Evolutionary conservation across 208 protist species (phyloP).

Genomic region (Crithidia thermophila): DNA sequence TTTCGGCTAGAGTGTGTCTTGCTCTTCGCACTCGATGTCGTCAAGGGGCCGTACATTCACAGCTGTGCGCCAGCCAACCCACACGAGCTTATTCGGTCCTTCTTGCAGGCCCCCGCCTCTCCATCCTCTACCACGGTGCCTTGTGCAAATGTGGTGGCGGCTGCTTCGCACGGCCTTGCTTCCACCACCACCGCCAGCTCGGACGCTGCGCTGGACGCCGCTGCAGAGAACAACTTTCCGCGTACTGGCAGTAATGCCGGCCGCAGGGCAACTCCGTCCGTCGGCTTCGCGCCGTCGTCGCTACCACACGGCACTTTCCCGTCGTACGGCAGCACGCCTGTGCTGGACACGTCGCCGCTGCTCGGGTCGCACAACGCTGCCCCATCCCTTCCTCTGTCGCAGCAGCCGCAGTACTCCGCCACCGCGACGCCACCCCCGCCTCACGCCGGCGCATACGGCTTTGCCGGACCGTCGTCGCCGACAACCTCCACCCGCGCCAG

Average conservation of each 20-base stretch:
- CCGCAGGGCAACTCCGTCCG: no score
- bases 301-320: neutral
- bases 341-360: neutral
- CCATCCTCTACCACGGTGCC: neutral
- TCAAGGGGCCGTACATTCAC: conserved; percentile 83
- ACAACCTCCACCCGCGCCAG: neutral
- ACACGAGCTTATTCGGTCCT: conserved; percentile 25
- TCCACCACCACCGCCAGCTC: no score
- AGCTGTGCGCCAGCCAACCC: conserved; percentile 62
- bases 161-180: no score
- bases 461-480: neutral
- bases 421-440: neutral
- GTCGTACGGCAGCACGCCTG: neutral
- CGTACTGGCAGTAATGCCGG: no score
- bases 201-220: no score
- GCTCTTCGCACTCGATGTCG: conserved; percentile 82
- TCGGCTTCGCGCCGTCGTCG: neutral
- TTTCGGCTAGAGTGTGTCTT: conserved; percentile 69
- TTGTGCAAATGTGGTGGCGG: no score
- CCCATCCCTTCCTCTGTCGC: neutral
- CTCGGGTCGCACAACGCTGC: neutral
- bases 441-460: neutral
- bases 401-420: neutral
- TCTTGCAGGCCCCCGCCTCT: conserved; percentile 13
- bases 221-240: no score